A percentile compares a stretch with the other conserved stretches of the same genome.
Conservation (phyloP, 352 stramenopile species). For the Phytophthora crassamura region DNA sequence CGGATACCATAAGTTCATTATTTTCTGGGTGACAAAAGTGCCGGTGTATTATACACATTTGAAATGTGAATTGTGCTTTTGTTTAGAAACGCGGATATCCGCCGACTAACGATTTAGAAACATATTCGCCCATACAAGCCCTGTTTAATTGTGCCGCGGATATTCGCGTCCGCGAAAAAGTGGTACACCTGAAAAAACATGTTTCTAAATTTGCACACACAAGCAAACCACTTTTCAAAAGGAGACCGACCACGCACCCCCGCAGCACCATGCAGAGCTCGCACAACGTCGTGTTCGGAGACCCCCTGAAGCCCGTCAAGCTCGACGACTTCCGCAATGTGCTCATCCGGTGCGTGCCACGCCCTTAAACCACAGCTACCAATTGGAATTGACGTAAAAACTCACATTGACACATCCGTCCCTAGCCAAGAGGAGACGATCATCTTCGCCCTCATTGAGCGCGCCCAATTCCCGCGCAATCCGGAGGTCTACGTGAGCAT, state of each 20-base stretch:
- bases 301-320: constrained; percentile 76
- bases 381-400: neutral
- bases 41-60: too few species aligned
- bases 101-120: too few species aligned
- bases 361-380: neutral
- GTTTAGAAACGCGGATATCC: too few species aligned
- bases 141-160: too few species aligned
- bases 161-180: too few species aligned
- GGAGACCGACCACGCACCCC: neutral
- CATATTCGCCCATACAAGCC: too few species aligned
- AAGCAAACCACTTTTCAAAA: neutral
- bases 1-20: too few species aligned
- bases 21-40: too few species aligned
- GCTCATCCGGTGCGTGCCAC: constrained; percentile 67
- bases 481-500: constrained; percentile 94
- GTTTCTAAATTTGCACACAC: too few species aligned
- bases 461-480: constrained; percentile 97
- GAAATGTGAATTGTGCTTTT: too few species aligned
- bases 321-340: constrained; percentile 91
- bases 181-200: too few species aligned
- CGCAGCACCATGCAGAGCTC: constrained; percentile 58
- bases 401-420: neutral
- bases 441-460: constrained; percentile 99
- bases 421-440: constrained; percentile 97
- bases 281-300: constrained; percentile 68